Percentiles rank a stretch among this genome's conserved stretches.
Evolutionary conservation across 192 early-diverging fungal species (phyloP).

Genomic region (Powellomyces hirtus): DNA sequence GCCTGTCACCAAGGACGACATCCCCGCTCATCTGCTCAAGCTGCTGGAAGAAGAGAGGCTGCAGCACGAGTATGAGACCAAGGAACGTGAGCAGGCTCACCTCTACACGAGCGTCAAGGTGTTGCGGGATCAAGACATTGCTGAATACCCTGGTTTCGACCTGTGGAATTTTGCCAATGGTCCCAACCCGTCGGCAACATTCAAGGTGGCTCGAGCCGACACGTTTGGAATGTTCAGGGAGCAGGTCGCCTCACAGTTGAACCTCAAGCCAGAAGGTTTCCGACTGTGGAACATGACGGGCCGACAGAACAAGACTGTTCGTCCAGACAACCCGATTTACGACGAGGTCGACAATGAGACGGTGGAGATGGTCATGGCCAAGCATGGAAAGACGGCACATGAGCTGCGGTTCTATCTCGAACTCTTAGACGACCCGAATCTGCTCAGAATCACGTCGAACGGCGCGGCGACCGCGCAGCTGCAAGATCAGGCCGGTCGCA

Average conservation of each 20-base stretch:
- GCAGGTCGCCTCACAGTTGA: constrained; percentile 44
- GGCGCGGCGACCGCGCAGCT: not conserved
- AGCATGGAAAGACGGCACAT: constrained; percentile 17
- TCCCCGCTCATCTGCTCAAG: constrained; percentile 77
- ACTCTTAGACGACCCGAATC: not conserved
- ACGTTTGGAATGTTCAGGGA: constrained; percentile 46
- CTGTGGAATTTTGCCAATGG: constrained; percentile 73
- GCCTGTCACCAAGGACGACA: constrained; percentile 63
- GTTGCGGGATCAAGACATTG: constrained; percentile 66
- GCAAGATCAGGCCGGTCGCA: not conserved
- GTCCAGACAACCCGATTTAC: constrained; percentile 68
- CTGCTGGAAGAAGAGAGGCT: constrained; percentile 62
- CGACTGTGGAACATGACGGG: constrained; percentile 85
- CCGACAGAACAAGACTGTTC: constrained; percentile 87
- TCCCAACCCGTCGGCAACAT: constrained; percentile 17
- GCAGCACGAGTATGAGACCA: constrained; percentile 53
- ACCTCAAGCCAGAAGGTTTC: constrained; percentile 51
- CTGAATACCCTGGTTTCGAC: constrained; percentile 80
- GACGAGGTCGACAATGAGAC: not conserved
- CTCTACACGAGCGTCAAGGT: constrained; percentile 66
- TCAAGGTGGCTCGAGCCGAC: constrained; percentile 59
- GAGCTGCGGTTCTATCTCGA: constrained; percentile 51
- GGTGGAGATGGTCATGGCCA: constrained; percentile 28
- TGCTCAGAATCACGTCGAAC: not conserved
- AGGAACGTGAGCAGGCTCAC: constrained; percentile 70